Conservation (phyloP, 2,329 filamentous ascomycete species). For the Nemania diffusa region DNA sequence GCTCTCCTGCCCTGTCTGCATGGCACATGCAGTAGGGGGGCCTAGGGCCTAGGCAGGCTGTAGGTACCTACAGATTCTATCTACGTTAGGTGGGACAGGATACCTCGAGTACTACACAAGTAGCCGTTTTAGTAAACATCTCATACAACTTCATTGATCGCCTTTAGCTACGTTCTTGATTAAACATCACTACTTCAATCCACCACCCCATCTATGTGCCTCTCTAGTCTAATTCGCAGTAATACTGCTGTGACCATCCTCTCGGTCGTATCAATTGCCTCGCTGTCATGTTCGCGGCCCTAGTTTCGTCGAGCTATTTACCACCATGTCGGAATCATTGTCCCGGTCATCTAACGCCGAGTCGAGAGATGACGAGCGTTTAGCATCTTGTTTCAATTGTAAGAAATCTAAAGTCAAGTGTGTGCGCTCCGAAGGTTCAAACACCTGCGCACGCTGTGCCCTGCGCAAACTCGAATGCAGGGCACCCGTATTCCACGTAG, state of each 20-base stretch:
- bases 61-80: too few relatives aligned
- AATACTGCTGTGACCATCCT: slow-evolving; percentile 24
- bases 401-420: slow-evolving; percentile 52
- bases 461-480: slow-evolving; percentile 65
- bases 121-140: slow-evolving; percentile 15
- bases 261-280: not conserved
- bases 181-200: not conserved
- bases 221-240: not conserved
- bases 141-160: slow-evolving; percentile 7
- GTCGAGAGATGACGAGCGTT: slow-evolving; percentile 45
- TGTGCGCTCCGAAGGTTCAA: slow-evolving; percentile 45
- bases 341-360: slow-evolving; percentile 24
- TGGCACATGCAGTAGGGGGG: too few relatives aligned
- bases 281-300: slow-evolving; percentile 31
- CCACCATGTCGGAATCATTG: slow-evolving; percentile 42
- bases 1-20: too few relatives aligned
- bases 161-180: not conserved
- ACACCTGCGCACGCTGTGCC: slow-evolving; percentile 48
- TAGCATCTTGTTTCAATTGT: slow-evolving; percentile 50
- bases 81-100: too few relatives aligned
- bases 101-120: not conserved
- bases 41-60: too few relatives aligned
- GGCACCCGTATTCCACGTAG: slow-evolving; percentile 77
- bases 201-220: not conserved
- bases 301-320: slow-evolving; percentile 25